Conservation (phyloP, 371 early-diverging fungal species). For the Dichotomocladium elegans region DNA sequence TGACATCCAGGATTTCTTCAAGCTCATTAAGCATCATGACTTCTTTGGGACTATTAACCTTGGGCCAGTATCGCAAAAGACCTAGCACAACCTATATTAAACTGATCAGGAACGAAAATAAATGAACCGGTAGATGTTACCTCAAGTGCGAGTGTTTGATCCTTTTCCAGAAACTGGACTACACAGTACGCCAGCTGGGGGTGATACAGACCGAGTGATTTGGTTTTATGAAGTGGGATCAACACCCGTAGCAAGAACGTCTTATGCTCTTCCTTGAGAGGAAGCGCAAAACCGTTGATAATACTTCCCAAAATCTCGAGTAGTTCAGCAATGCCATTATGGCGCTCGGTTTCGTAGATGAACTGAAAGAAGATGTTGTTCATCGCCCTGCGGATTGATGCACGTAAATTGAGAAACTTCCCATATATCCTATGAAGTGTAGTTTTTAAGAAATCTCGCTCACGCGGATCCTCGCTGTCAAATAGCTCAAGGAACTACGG, state of each 20-base stretch:
- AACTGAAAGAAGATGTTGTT: constrained; percentile 97
- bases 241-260: constrained; percentile 88
- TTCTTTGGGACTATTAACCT: constrained; percentile 96
- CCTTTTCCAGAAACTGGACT: constrained; percentile 96
- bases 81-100: constrained; percentile 63
- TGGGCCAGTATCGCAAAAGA: constrained; percentile 94
- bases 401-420: constrained; percentile 93
- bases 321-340: constrained; percentile 96
- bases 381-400: constrained; percentile 95
- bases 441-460: constrained; percentile 95
- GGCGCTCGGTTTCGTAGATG: constrained; percentile 93
- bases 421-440: constrained; percentile 97
- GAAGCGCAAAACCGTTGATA: constrained; percentile 97
- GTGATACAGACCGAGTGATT: constrained; percentile 87
- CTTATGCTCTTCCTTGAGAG: constrained; percentile 97
- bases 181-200: constrained; percentile 97
- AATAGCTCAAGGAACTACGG: constrained; percentile 89
- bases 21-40: constrained; percentile 97
- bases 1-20: constrained; percentile 92
- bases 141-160: constrained; percentile 83
- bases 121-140: too few relatives aligned
- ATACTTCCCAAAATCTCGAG: constrained; percentile 96
- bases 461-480: constrained; percentile 96
- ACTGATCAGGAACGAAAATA: too few relatives aligned
- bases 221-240: constrained; percentile 93